Evolutionary conservation across 257 asterid species (phyloP).

Genomic region (Cruciata laevipes): DNA sequence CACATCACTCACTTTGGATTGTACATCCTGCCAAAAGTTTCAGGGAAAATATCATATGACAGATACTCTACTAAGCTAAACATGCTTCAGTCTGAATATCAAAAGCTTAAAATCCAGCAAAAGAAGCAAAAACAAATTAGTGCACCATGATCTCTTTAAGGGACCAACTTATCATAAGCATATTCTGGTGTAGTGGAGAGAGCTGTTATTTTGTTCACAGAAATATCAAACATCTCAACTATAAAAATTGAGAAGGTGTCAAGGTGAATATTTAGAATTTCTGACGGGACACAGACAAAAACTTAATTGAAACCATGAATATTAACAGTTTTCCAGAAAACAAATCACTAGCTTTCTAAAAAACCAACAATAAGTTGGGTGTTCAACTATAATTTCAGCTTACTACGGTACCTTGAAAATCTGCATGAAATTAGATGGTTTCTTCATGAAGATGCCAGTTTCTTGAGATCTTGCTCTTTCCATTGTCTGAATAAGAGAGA

Average conservation of each 20-base stretch:
- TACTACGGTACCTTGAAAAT: conserved; percentile 62
- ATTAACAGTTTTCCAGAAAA: neutral
- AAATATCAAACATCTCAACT: neutral
- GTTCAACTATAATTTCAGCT: neutral
- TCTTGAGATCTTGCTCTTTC: conserved; percentile 86
- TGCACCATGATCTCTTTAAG: neutral
- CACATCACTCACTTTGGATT: conserved; percentile 89
- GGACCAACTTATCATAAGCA: conserved; percentile 1
- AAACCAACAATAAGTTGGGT: neutral
- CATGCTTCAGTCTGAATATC: neutral
- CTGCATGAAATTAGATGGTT: conserved; percentile 83
- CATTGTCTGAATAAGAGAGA: conserved; percentile 59
- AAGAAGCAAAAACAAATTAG: neutral
- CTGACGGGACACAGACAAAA: neutral
- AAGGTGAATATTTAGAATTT: neutral
- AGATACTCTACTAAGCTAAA: neutral
- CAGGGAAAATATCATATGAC: neutral
- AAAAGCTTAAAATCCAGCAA: neutral
- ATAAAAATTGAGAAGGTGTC: conserved; percentile 12
- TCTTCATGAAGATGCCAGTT: conserved; percentile 74
- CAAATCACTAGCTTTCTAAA: neutral
- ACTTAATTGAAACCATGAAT: neutral
- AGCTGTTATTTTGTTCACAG: neutral
- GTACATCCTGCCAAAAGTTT: conserved; percentile 67
- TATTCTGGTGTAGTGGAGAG: neutral